Base-by-base conservation (phyloP, 208 protist genomes). In the Strigomonas oncopelti region DNA sequence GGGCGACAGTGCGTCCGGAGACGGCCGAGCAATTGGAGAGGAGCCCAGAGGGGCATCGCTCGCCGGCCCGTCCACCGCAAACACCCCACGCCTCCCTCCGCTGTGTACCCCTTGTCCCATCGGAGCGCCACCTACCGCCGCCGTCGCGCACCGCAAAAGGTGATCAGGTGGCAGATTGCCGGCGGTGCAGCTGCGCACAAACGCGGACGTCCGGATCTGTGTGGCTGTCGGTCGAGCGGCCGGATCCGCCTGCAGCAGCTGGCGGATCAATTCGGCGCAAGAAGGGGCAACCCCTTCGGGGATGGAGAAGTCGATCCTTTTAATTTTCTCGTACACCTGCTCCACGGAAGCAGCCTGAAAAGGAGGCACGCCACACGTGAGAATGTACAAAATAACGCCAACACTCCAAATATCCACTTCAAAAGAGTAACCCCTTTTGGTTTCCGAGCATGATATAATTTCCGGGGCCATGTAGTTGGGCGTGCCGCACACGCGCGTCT, bases 381-480 rank as follows among this genome's bases (percentile, higher is more conserved):
- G 84, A 42, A 90, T 90, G 74, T 94, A 98, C 7, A 97, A 59
- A 14, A 98, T 55, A 22, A 97, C 92, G 24, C 97, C 97, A 27
- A 97, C 74, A 48, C 82, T 85, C 97, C 97, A 99, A 77, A 95
- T 97, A 72, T 99, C 97, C 13, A 94, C 94, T 48, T 88, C 85
- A 65, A 95, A 88, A 45, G 93, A 92, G 77, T 98, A 96, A 0
- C 88, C 85, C 20, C 56, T 18, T 18, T 75, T 71, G 42, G 68
- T 75, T 28, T 88, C 77, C 3, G 80, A 77, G 48, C 14, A 63
- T 14, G 60, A 55, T 14, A 90, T 51, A 51, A 92, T 75, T 65
- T 98, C 97, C 18, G 96, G 95, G 13, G 97, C 97, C 29, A 98
- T 96, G 81, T 98, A 98, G 81, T 98, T 98, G 20, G 97, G 96